phyloP scores from a whole-genome alignment of 768 basidiomycete genomes.

The Agaricus blazei region DNA sequence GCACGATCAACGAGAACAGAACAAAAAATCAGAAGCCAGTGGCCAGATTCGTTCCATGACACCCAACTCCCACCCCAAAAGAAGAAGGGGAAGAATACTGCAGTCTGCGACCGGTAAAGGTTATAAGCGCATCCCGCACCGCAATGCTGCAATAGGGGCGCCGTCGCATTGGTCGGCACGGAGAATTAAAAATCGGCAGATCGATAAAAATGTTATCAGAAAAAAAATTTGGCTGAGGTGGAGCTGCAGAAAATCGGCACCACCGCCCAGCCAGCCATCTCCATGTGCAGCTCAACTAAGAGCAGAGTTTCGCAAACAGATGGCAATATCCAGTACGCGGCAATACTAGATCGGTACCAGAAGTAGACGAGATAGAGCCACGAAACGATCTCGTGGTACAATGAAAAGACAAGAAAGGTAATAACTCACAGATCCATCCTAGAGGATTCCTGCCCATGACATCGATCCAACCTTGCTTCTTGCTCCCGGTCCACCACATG shows the following conservation, averaged over 20 bases:
- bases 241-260: too few species aligned
- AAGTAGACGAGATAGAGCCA: constrained; percentile 1
- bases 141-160: too few species aligned
- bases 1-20: background rate
- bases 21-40: background rate
- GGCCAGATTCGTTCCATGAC: background rate
- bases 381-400: background rate
- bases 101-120: background rate
- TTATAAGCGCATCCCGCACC: background rate
- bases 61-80: constrained; percentile 6
- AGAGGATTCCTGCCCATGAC: constrained; percentile 70
- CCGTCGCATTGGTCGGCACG: too few species aligned
- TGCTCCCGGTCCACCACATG: constrained; percentile 78
- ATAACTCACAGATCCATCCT: constrained; percentile 77
- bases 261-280: too few species aligned
- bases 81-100: background rate
- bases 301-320: background rate
- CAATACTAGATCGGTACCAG: background rate
- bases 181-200: too few species aligned
- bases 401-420: background rate
- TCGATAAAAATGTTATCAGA: too few species aligned
- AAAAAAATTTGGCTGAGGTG: too few species aligned
- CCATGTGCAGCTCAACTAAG: too few species aligned
- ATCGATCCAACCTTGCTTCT: constrained; percentile 62
- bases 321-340: background rate